A percentile compares a stretch with the other conserved stretches of the same genome.
These are phyloP conservation scores for Metschnikowia koreensis DNA, from an alignment of 805 yeast genomes.

Conservation along the genomic window DNA sequence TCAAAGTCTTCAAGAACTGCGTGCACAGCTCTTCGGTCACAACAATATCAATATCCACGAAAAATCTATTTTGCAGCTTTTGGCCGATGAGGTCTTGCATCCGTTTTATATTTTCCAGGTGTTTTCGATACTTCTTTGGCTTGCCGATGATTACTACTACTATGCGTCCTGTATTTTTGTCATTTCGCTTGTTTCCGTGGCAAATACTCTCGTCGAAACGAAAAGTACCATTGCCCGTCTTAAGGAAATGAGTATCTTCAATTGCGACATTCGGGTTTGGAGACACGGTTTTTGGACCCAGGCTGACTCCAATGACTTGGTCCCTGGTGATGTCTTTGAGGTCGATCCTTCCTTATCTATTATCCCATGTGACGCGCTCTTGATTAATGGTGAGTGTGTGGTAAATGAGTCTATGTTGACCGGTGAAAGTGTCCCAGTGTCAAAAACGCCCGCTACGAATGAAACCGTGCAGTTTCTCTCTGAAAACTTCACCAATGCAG, in stretches of 20 bases:
- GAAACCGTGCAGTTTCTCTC: conserved; percentile 59
- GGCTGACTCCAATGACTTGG: conserved; percentile 70
- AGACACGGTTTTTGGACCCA: conserved; percentile 93
- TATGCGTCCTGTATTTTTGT: conserved; percentile 90
- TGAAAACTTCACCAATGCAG: conserved; percentile 60
- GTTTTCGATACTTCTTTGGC: conserved; percentile 88
- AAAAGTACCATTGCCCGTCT: conserved; percentile 68
- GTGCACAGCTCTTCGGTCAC: conserved; percentile 71
- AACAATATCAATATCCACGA: conserved; percentile 76
- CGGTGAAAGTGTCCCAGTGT: conserved; percentile 96
- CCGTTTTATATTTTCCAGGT: conserved; percentile 96
- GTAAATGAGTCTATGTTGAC: conserved; percentile 98
- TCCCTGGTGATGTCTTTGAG: conserved; percentile 95
- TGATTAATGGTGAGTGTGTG: conserved; percentile 89
- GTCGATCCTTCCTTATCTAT: conserved; percentile 74
- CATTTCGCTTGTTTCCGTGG: conserved; percentile 78
- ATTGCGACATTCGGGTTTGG: conserved; percentile 84
- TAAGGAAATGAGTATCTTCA: conserved; percentile 67
- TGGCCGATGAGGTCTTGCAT: conserved; percentile 85
- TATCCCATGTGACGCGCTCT: conserved; percentile 86
- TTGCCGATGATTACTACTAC: conserved; percentile 86
- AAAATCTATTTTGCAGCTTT: conserved; percentile 60
- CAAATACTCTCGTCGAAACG: conserved; percentile 84
- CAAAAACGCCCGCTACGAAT: conserved; percentile 66
- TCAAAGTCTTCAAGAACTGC: conserved; percentile 63